Base-by-base conservation (phyloP, 2,329 filamentous ascomycete genomes). In the Cordyceps fumosorosea region DNA sequence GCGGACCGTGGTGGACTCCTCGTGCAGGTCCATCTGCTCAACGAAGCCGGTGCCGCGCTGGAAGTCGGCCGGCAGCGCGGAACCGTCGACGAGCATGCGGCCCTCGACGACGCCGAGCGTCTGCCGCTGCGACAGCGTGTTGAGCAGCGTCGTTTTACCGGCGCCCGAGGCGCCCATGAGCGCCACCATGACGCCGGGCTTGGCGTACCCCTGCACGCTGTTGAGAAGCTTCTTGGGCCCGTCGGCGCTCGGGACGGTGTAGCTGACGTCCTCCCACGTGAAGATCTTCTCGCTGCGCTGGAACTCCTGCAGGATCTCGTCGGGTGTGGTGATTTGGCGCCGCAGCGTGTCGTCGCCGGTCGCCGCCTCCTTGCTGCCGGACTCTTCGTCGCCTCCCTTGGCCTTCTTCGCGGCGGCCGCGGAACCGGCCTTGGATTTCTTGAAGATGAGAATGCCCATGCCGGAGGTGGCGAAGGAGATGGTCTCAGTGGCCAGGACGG, bases 141-240 rank as follows among this genome's bases (percentile, higher is more conserved):
- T 92, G 20, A 96, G 79, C 0, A 96, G 77, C 0, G 91, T 95
- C 0, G 90, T 93, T 75, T 96, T 96, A 14, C 91, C 91, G 10
- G 91, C 91, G 50, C 89, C 90, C 4, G 85, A 90, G 1, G 89
- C 89, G 60, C 91, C 91, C 80, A 95, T 90, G 1, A 96, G 77
- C 0, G 91, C 91, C 50, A 91, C 86, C 83, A 96, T 87, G 20
- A 89, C 75, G 20, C 91, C 90, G 1, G 91, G 91, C 69, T 91
- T 92, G 1, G 86, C 90, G 67, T 90, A 93, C 1, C 91, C 91
- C 62, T 81, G 87, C 63, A 95, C 84, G 5, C 85, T 69, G 62
- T 72, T 69, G 12, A 73, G 68, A 0, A 78, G 68, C 42, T 70
- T 67, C 57, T 71, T 72, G 24, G 73, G 69, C 0, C 73, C 72